Conservation (phyloP, 1,284 basidiomycete genomes). For the Pseudozyma thailandica region DNA sequence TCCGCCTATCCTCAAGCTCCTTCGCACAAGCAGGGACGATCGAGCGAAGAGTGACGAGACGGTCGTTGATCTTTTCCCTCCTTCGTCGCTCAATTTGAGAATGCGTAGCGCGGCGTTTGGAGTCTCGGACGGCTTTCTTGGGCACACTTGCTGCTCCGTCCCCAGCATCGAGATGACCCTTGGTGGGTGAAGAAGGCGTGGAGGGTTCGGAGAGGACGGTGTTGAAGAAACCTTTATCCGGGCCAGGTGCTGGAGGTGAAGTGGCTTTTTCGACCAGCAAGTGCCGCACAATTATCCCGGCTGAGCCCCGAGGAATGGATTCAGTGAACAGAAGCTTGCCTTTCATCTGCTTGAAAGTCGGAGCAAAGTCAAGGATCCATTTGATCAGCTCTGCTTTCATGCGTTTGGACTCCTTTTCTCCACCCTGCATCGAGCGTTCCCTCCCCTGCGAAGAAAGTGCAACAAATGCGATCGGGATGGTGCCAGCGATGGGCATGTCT, state of each 20-base stretch:
- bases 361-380: constrained; percentile 30
- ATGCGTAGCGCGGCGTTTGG: constrained; percentile 60
- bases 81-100: constrained; percentile 65
- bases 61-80: constrained; percentile 67
- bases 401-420: constrained; percentile 44
- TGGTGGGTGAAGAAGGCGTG: constrained; percentile 12
- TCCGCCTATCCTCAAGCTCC: constrained; percentile 52
- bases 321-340: constrained; percentile 42
- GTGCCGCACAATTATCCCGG: constrained; percentile 15
- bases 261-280: constrained; percentile 37
- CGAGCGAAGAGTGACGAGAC: constrained; percentile 61
- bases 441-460: constrained; percentile 29
- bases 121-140: constrained; percentile 51
- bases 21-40: constrained; percentile 63
- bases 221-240: constrained; percentile 49
- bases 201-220: constrained; percentile 37
- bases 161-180: neutral
- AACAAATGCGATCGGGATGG: constrained; percentile 26
- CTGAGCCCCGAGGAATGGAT: constrained; percentile 22
- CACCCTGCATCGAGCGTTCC: constrained; percentile 34
- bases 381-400: constrained; percentile 46
- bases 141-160: constrained; percentile 10
- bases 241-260: constrained; percentile 11
- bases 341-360: constrained; percentile 39
- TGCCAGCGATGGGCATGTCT: neutral